Conservation (phyloP, 371 early-diverging fungal species). For the Mortierella sp. region DNA sequence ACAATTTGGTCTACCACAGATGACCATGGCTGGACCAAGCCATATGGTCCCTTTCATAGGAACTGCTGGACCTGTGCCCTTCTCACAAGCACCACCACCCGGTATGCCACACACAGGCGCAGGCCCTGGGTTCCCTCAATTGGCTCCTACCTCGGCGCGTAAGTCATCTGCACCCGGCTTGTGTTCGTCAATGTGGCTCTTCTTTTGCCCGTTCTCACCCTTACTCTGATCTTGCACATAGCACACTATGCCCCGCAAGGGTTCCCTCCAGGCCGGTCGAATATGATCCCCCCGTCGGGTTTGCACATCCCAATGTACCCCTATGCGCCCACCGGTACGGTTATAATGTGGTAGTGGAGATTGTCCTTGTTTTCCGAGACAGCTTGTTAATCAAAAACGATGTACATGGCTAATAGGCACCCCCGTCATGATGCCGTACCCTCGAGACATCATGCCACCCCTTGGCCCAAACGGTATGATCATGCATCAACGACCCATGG, state of each 20-base stretch:
- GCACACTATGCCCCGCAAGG: slow-evolving; percentile 36
- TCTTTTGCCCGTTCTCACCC: not conserved
- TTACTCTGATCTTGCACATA: not conserved
- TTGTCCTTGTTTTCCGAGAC: not conserved
- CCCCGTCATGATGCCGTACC: slow-evolving; percentile 66
- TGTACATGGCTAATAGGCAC: slow-evolving; percentile 22
- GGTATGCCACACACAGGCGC: slow-evolving; percentile 36
- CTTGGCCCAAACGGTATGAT: slow-evolving; percentile 47
- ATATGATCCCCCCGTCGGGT: slow-evolving; percentile 61
- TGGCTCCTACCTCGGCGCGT: slow-evolving; percentile 35
- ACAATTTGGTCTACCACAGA: slow-evolving; percentile 41
- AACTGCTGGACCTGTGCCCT: slow-evolving; percentile 23
- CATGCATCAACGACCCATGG: slow-evolving; percentile 52
- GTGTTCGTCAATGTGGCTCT: not conserved
- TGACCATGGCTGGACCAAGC: slow-evolving; percentile 35
- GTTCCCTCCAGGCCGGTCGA: slow-evolving; percentile 30
- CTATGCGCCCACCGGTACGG: slow-evolving; percentile 58
- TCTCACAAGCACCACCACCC: slow-evolving; percentile 39
- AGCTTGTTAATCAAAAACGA: not conserved
- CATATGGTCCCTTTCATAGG: slow-evolving; percentile 39
- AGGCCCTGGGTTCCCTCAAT: slow-evolving; percentile 36
- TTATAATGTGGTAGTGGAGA: not conserved
- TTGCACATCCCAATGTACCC: slow-evolving; percentile 66
- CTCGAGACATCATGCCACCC: slow-evolving; percentile 61
- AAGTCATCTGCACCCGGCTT: not conserved